Percentiles rank a stretch among this genome's conserved stretches.
phyloP scores from a whole-genome alignment of 176 grass and related monocot species.

The Bromus sterilis region DNA sequence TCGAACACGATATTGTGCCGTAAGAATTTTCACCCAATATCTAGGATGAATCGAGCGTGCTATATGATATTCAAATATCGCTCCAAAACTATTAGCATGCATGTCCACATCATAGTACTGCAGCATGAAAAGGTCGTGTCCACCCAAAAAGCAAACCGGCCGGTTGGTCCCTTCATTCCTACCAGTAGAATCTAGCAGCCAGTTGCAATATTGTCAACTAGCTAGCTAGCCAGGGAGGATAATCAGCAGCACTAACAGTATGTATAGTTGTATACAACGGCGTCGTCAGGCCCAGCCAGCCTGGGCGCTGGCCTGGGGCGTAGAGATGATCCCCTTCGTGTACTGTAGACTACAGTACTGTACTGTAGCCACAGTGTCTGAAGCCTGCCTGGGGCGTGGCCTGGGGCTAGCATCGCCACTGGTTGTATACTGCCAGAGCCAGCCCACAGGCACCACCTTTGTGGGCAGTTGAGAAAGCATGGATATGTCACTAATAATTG shows the following conservation, averaged over 20 bases:
- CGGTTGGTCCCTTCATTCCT: not conserved
- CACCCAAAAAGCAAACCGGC: not conserved
- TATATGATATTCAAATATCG: not conserved
- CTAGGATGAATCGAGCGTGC: not conserved
- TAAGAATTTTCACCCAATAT: not conserved
- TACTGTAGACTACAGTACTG: too few species aligned
- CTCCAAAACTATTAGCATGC: not conserved
- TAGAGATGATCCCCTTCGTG: too few species aligned
- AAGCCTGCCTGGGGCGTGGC: too few species aligned
- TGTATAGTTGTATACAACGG: too few species aligned
- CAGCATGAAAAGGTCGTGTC: not conserved
- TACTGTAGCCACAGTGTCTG: too few species aligned
- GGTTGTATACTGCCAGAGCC: not conserved
- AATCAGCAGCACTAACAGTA: not conserved
- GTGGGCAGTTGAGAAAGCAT: not conserved
- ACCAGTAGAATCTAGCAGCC: not conserved
- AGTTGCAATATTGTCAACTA: not conserved
- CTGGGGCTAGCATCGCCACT: too few species aligned
- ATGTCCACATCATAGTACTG: not conserved
- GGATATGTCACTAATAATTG: not conserved
- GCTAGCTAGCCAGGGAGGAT: too few species aligned
- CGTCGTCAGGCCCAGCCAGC: too few species aligned
- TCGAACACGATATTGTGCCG: not conserved
- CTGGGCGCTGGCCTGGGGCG: too few species aligned
- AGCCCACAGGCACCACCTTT: not conserved